Evolutionary conservation across 2,329 filamentous ascomycete species (phyloP), one percentile per base, ranked within the genome.

Genomic region (Penicillium sp.): DNA sequence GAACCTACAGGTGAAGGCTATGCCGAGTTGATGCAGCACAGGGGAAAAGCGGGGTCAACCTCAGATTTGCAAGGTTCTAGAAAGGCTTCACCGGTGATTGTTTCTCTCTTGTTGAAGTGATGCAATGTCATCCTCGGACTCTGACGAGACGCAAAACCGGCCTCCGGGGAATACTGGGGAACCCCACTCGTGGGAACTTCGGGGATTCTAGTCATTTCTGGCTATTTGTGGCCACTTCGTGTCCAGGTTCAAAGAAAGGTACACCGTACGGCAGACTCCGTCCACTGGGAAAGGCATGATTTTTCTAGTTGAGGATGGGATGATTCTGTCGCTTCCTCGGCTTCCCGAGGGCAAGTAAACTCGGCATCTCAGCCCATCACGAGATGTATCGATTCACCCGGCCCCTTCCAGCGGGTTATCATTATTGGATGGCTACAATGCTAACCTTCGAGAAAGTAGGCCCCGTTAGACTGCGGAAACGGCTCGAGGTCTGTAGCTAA

Each of bases 71-170:
- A 20, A 35, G 32, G 32, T 18, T 13, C 32, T 15, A 18, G 15
- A 35, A 10, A 8, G 32, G 32, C 15, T 35, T 20, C 32, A 35
- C 35, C 54, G 53, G 54, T 57, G 55, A 57, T 35, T 45, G 24
- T 38, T 56, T 60, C 47, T 49, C 42, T 37, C 51, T 58, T 54
- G 57, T 25, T 20, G 52, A 18, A 25, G 12, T 39, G 37, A 25
- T 39, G 23, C 24, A 42, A 42, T 42, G 25, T 24, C 12, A 40
- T 39, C 13, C 20, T 39, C 37, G 12, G 40, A 38, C n/a, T n/a
- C n/a, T n/a, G n/a, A n/a, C n/a, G n/a, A n/a, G n/a, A n/a, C n/a
- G n/a, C 39, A 25, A 43, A 49, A 24, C 28, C 25, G 25, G 39
- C 31, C 37, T 46, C 43, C 25, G 41, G 50, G 42, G 23, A 42